Conservation (phyloP, 2,329 filamentous ascomycete species). For the Penicillium capsulatum region DNA sequence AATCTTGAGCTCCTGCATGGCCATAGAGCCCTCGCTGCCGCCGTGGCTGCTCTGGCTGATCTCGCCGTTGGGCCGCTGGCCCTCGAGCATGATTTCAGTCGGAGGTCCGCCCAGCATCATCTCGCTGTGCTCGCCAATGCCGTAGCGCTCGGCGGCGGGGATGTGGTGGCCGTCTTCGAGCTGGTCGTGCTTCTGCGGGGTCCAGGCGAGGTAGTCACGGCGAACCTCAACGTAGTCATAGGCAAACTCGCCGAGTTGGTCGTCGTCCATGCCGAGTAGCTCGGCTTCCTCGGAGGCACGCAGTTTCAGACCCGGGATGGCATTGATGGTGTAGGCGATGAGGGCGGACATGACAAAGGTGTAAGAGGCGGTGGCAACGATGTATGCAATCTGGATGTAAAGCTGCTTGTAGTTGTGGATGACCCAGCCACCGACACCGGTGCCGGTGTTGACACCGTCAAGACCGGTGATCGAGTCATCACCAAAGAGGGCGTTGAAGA, state of each 20-base stretch:
- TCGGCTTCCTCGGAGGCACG: constrained; percentile 65
- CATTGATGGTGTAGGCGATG: constrained; percentile 67
- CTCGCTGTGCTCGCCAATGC: constrained; percentile 57
- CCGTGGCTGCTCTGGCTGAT: constrained; percentile 31
- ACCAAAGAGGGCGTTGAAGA: constrained; percentile 73
- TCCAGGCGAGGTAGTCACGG: constrained; percentile 50
- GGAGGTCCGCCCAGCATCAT: constrained; percentile 56
- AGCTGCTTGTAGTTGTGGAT: constrained; percentile 67
- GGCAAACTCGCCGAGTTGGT: constrained; percentile 50
- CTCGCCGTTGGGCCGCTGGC: constrained; percentile 22
- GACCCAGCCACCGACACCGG: constrained; percentile 60
- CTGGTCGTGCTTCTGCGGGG: constrained; percentile 43
- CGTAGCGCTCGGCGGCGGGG: constrained; percentile 57
- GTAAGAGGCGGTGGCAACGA: constrained; percentile 61
- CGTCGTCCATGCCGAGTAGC: constrained; percentile 59
- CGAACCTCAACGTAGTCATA: constrained; percentile 52
- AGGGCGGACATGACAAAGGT: constrained; percentile 64
- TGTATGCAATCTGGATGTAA: constrained; percentile 67
- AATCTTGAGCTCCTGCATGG: constrained; percentile 31
- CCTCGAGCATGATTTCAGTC: constrained; percentile 30
- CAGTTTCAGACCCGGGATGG: constrained; percentile 65
- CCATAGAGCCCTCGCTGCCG: constrained; percentile 28
- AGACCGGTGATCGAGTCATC: constrained; percentile 70
- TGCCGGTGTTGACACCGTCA: constrained; percentile 58
- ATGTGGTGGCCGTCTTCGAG: constrained; percentile 50